phyloP scores from a whole-genome alignment of 202 grass and related monocot genomes.

The Schoenoplectus tabernaemontani region DNA sequence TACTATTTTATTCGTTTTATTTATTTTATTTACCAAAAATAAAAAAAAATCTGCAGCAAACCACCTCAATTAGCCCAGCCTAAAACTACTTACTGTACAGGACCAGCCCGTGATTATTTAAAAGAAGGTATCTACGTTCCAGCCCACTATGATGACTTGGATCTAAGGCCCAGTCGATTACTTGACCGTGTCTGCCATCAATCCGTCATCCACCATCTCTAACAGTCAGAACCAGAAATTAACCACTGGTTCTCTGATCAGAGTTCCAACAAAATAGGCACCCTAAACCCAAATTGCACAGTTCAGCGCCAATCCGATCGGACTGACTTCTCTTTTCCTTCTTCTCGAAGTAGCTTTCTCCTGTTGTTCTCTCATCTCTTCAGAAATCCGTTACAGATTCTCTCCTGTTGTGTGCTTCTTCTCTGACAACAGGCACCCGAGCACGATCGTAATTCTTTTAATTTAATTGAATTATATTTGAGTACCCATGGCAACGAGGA shows the following conservation, averaged over 20 bases:
- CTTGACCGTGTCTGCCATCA: not conserved
- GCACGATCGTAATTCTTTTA: not conserved
- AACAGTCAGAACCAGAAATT: not conserved
- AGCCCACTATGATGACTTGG: not conserved
- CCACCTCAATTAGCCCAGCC: not conserved
- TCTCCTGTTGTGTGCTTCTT: constrained; percentile 29
- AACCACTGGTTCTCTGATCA: not conserved
- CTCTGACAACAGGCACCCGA: not conserved
- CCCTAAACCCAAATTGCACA: not conserved
- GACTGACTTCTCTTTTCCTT: constrained; percentile 16
- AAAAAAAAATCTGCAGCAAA: too few species aligned
- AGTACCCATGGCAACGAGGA: constrained; percentile 73
- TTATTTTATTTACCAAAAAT: too few species aligned
- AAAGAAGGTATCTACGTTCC: not conserved
- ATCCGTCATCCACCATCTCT: not conserved
- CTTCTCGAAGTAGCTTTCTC: constrained; percentile 10
- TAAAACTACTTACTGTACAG: not conserved
- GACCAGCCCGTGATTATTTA: not conserved
- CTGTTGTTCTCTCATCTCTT: not conserved
- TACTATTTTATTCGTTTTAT: too few species aligned
- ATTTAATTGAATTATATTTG: not conserved
- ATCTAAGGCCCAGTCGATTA: not conserved
- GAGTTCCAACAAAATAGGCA: not conserved
- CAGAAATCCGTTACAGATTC: constrained; percentile 4
- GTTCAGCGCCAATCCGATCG: not conserved